Percentiles rank a stretch among this genome's conserved stretches.
These are phyloP conservation scores for Pittosporum tobira DNA, from an alignment of 129 eudicot genomes.

Conservation along the genomic window DNA sequence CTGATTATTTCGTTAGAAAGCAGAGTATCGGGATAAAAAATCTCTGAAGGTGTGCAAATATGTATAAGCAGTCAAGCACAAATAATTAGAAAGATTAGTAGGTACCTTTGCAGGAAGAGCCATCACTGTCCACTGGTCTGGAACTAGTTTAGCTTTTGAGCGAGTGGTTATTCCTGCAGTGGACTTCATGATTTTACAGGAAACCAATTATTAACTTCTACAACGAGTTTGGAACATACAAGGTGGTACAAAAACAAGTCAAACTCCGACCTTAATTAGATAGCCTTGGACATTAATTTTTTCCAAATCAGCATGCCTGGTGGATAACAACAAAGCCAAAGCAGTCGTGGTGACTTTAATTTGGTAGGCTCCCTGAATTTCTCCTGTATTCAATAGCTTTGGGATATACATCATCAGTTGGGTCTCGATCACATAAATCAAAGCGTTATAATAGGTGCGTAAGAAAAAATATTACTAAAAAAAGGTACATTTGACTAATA, in stretches of 20 bases:
- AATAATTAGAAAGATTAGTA: conserved; percentile 4
- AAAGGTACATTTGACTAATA: too few species aligned
- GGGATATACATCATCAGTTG: conserved; percentile 5
- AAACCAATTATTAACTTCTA: conserved; percentile 17
- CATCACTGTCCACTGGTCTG: conserved; percentile 84
- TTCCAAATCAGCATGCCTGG: conserved; percentile 69
- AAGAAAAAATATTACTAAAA: too few species aligned
- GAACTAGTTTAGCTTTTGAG: conserved; percentile 69
- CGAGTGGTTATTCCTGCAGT: conserved; percentile 91
- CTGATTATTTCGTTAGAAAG: too few species aligned
- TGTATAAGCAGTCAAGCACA: too few species aligned
- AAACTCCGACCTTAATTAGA: conserved; percentile 56
- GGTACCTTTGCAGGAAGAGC: conserved; percentile 84
- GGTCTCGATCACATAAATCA: neutral
- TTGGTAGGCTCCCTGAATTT: conserved; percentile 87
- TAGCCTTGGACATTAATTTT: conserved; percentile 70
- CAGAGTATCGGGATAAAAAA: neutral
- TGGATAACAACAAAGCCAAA: conserved; percentile 68
- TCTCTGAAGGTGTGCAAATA: too few species aligned
- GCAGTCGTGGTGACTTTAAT: conserved; percentile 91
- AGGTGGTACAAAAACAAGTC: neutral
- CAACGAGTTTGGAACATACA: conserved; percentile 3
- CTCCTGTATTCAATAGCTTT: conserved; percentile 48
- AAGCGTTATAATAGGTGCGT: neutral
- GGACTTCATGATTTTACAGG: conserved; percentile 36